Evolutionary conservation across 2,329 filamentous ascomycete genomes (phyloP).

Genomic region (Neonectria ditissima): DNA sequence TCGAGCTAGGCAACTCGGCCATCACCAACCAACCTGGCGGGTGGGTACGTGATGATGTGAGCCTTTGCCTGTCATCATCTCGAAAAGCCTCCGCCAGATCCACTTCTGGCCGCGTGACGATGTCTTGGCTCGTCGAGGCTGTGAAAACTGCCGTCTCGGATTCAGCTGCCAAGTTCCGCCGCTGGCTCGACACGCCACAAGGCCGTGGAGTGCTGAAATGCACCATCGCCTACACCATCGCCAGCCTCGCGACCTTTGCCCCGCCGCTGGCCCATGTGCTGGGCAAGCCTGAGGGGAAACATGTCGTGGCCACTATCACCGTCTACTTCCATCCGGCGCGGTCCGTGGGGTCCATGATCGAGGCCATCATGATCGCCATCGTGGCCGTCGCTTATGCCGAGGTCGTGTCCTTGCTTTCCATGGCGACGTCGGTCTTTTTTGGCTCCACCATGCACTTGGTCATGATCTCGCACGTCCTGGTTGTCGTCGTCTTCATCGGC

Average conservation of each 20-base stretch:
- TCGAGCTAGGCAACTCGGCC: no score
- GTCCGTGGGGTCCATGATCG: conserved; percentile 88
- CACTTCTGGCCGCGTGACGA: not conserved
- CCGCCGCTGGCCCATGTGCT: conserved; percentile 77
- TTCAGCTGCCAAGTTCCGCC: conserved; percentile 65
- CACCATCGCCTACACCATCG: conserved; percentile 88
- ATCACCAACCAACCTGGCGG: not conserved
- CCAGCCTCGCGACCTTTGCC: conserved; percentile 87
- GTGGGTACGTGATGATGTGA: not conserved
- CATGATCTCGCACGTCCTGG: conserved; percentile 79
- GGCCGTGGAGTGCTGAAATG: conserved; percentile 90
- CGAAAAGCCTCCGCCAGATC: not conserved
- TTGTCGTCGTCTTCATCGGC: conserved; percentile 86
- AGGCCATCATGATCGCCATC: conserved; percentile 81
- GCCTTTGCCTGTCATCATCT: not conserved
- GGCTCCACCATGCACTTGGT: conserved; percentile 74
- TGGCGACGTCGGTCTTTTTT: conserved; percentile 86
- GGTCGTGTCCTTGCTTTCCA: conserved; percentile 81
- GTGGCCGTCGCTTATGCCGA: conserved; percentile 79
- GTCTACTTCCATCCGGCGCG: conserved; percentile 95
- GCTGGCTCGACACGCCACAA: conserved; percentile 70
- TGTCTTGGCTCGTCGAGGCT: conserved; percentile 27
- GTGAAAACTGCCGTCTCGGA: conserved; percentile 46
- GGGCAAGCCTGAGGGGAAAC: conserved; percentile 89
- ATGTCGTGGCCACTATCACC: conserved; percentile 91